These are phyloP conservation scores for Trichoderma gamsii DNA, from an alignment of 495 filamentous ascomycete species.

Conservation along the genomic window DNA sequence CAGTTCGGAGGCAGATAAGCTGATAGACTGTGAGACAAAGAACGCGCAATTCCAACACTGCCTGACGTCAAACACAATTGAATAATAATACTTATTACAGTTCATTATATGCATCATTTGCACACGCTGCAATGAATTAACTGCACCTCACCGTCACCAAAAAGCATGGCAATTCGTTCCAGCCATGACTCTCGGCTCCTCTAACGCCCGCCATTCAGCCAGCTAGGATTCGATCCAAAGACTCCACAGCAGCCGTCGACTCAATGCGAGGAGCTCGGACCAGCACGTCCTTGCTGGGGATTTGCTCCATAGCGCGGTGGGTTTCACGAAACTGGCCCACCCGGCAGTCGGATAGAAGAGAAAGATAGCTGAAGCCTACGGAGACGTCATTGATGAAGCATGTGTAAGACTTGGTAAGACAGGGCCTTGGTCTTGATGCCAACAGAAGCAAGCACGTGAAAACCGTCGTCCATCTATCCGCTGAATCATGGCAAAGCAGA, in stretches of 20 bases:
- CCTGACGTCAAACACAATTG: no score
- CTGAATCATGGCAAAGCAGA: background rate
- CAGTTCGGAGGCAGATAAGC: no score
- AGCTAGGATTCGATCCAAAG: background rate
- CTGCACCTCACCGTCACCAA: background rate
- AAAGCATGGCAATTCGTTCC: background rate
- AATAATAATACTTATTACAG: no score
- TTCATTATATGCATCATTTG: no score
- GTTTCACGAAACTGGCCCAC: background rate
- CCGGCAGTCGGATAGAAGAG: background rate
- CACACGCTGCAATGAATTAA: background rate
- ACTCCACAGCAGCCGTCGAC: constrained; percentile 1
- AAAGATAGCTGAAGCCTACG: background rate
- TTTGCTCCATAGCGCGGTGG: background rate
- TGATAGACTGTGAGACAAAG: no score
- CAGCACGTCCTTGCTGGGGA: background rate
- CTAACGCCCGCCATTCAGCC: background rate
- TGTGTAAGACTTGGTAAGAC: background rate
- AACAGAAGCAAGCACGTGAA: background rate
- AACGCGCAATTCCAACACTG: no score
- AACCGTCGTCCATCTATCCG: background rate
- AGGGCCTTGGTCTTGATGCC: background rate
- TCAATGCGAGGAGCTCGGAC: constrained; percentile 3
- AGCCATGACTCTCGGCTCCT: background rate
- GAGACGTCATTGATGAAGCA: constrained; percentile 11